Evolutionary conservation across 129 eudicot genomes (phyloP).

Genomic region (Chrysanthemum seticuspe): DNA sequence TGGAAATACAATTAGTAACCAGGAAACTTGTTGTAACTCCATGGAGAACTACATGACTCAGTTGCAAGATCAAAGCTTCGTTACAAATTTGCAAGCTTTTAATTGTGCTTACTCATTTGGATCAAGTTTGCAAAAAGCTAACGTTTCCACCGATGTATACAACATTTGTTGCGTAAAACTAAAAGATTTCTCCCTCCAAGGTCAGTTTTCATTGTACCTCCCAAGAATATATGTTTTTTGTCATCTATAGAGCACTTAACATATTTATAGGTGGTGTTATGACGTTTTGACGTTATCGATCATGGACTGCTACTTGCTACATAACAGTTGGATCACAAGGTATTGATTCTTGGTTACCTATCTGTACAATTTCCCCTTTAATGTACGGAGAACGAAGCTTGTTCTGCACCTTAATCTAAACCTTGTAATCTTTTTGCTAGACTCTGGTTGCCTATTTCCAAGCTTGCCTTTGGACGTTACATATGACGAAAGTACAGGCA

Average conservation of each 20-base stretch:
- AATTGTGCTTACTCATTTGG: constrained; percentile 62
- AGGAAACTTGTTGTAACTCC: constrained; percentile 49
- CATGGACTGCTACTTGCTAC: constrained; percentile 13
- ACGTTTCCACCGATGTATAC: constrained; percentile 45
- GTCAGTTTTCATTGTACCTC: constrained; percentile 28
- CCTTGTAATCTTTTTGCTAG: constrained; percentile 21
- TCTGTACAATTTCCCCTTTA: neutral
- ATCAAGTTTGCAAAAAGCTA: constrained; percentile 42
- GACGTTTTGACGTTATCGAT: constrained; percentile 8
- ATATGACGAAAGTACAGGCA: constrained; percentile 57
- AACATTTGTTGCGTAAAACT: constrained; percentile 52
- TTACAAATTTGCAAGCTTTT: constrained; percentile 68
- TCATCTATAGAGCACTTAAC: constrained; percentile 4
- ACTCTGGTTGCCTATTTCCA: constrained; percentile 74
- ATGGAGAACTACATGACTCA: constrained; percentile 41
- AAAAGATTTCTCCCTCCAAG: constrained; percentile 76
- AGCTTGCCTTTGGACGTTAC: constrained; percentile 68
- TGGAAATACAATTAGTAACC: constrained; percentile 38
- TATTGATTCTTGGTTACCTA: constrained; percentile 15
- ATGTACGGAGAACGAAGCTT: neutral
- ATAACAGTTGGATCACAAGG: constrained; percentile 60
- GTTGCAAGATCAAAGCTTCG: constrained; percentile 64
- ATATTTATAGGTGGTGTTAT: constrained; percentile 1
- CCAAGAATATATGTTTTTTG: neutral
- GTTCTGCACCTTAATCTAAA: constrained; percentile 2